These are phyloP conservation scores for Pleurotus tuber-regium DNA, from an alignment of 768 basidiomycete species.

Conservation along the genomic window DNA sequence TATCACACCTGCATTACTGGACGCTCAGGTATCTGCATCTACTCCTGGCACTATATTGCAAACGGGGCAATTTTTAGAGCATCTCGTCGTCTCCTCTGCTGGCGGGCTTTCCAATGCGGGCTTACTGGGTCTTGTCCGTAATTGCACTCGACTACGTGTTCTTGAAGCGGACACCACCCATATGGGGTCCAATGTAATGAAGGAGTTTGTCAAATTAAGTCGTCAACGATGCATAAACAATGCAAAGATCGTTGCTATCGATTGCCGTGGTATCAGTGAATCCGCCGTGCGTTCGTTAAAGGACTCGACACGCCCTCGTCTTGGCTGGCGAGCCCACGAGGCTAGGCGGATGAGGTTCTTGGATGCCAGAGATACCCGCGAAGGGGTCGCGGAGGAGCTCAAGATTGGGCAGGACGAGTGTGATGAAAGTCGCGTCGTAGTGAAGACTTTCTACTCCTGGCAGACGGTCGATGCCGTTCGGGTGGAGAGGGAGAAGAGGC, in stretches of 20 bases:
- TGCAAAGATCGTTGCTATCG: conserved; percentile 65
- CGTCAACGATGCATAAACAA: conserved; percentile 45
- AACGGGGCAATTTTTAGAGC: conserved; percentile 69
- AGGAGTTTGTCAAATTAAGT: conserved; percentile 61
- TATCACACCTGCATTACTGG: conserved; percentile 49
- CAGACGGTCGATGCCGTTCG: conserved; percentile 81
- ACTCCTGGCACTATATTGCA: conserved; percentile 25
- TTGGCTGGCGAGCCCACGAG: conserved; percentile 74
- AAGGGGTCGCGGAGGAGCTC: conserved; percentile 59
- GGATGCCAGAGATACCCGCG: conserved; percentile 68
- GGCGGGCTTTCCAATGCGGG: conserved; percentile 61
- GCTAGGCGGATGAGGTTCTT: conserved; percentile 68
- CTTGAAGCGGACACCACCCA: conserved; percentile 82
- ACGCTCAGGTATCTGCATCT: not conserved
- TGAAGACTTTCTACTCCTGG: conserved; percentile 87
- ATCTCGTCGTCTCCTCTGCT: conserved; percentile 69
- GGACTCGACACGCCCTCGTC: conserved; percentile 57
- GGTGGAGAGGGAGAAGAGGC: conserved; percentile 61
- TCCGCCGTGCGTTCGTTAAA: conserved; percentile 59
- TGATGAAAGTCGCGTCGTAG: conserved; percentile 64
- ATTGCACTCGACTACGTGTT: conserved; percentile 57
- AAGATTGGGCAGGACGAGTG: conserved; percentile 80
- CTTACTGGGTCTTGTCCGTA: conserved; percentile 58
- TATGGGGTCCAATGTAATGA: conserved; percentile 57
- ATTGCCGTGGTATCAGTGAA: conserved; percentile 73